These are phyloP conservation scores for Pseudogymnoascus sp. DNA, from an alignment of 2,329 filamentous ascomycete genomes.

Conservation along the genomic window DNA sequence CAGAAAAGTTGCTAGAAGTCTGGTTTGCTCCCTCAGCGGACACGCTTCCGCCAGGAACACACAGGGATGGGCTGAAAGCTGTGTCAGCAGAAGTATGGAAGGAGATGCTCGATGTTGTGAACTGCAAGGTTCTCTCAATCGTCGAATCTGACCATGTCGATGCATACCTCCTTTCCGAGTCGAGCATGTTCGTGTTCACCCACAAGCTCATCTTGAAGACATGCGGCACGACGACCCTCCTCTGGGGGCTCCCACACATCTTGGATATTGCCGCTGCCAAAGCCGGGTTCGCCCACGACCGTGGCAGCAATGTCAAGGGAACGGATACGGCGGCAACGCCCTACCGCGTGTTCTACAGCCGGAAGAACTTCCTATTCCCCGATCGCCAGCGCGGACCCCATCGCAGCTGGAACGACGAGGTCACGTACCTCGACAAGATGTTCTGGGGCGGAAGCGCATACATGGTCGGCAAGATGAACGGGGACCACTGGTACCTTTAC, in stretches of 20 bases:
- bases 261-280: slow-evolving; percentile 83
- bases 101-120: slow-evolving; percentile 93
- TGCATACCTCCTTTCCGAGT: slow-evolving; percentile 94
- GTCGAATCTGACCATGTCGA: slow-evolving; percentile 91
- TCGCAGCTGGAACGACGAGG: slow-evolving; percentile 95
- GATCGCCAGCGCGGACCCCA: slow-evolving; percentile 91
- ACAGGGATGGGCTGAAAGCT: slow-evolving; percentile 63
- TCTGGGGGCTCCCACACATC: slow-evolving; percentile 82
- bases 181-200: slow-evolving; percentile 99
- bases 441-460: slow-evolving; percentile 93
- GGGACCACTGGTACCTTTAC: slow-evolving; percentile 98
- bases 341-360: slow-evolving; percentile 95
- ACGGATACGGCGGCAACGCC: slow-evolving; percentile 74
- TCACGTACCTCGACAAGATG: slow-evolving; percentile 83
- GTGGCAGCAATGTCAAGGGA: slow-evolving; percentile 52
- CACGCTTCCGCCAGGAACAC: slow-evolving; percentile 47
- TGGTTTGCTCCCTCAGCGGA: slow-evolving; percentile 85
- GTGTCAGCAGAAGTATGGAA: slow-evolving; percentile 85
- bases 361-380: slow-evolving; percentile 96
- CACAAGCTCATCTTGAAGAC: slow-evolving; percentile 99
- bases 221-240: slow-evolving; percentile 89
- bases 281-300: slow-evolving; percentile 79
- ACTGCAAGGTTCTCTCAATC: slow-evolving; percentile 95
- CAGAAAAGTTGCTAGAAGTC: slow-evolving; percentile 96
- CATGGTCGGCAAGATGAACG: slow-evolving; percentile 99